phyloP scores from a whole-genome alignment of 1,284 basidiomycete genomes.

The Apiotrichum sp. region DNA sequence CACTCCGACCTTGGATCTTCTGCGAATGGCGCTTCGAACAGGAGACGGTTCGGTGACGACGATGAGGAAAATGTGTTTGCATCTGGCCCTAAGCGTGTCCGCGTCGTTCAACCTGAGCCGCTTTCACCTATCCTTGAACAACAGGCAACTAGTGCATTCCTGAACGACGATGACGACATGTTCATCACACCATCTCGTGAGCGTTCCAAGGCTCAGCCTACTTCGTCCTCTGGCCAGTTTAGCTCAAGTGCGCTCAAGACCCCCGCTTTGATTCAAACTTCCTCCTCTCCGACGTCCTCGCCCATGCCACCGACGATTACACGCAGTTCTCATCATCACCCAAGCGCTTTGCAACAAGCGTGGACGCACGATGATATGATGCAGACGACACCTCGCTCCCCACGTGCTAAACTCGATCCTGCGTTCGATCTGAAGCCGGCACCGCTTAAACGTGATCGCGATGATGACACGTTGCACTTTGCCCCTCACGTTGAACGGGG shows the following conservation, averaged over 20 bases:
- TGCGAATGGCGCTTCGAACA: background rate
- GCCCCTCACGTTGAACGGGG: slow-evolving; percentile 10
- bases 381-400: slow-evolving; percentile 19
- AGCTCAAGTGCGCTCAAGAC: slow-evolving; percentile 38
- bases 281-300: slow-evolving; percentile 45
- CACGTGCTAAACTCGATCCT: slow-evolving; percentile 26
- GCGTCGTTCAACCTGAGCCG: slow-evolving; percentile 28
- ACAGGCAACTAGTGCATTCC: slow-evolving; percentile 14
- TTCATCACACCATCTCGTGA: slow-evolving; percentile 41
- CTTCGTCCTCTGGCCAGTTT: slow-evolving; percentile 7
- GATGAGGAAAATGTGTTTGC: slow-evolving; percentile 40
- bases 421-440: slow-evolving; percentile 42
- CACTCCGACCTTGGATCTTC: background rate
- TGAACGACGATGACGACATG: slow-evolving; percentile 25
- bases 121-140: slow-evolving; percentile 29
- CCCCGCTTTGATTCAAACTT: slow-evolving; percentile 38
- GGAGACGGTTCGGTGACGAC: slow-evolving; percentile 6
- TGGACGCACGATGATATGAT: slow-evolving; percentile 42
- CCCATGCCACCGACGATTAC: slow-evolving; percentile 44
- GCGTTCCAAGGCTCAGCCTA: slow-evolving; percentile 12
- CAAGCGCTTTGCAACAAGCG: slow-evolving; percentile 35
- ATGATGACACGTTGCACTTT: slow-evolving; percentile 7
- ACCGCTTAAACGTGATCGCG: slow-evolving; percentile 8
- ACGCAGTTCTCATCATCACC: slow-evolving; percentile 33
- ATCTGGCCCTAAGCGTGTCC: slow-evolving; percentile 25